Evolutionary conservation across 768 basidiomycete species (phyloP), one percentile per base, ranked within the genome.

Genomic region (Collybiopsis luxurians): DNA sequence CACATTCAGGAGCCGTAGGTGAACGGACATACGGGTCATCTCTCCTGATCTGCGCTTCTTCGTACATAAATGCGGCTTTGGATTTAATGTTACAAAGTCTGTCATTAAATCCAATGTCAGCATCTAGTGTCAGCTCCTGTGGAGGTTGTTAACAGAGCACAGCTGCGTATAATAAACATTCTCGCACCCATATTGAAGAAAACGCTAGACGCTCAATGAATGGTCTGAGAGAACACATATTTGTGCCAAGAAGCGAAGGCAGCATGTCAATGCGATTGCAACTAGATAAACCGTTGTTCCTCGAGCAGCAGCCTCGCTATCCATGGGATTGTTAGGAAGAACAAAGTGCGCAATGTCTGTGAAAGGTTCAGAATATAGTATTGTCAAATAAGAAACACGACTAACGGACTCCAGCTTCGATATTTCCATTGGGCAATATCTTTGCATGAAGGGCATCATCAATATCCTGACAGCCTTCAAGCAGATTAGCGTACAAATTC

Each of bases 221-320:
- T 0, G 95, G 94, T 46, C 96, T 73, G 38, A 99, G 76, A 4
- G 94, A 96, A 68, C 97, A 99, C 11, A 99, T 73, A 65, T 98
- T 99, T 1, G 96, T 98, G 1, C 97, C 97, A 6, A 99, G 79
- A 9, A 99, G 79, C 2, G 87, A 77, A 0, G 97, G 97, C 47
- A 99, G 78, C 97, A 99, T 99, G 75, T 98, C 97, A 50, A 99
- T 94, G 31, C 96, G 91, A 71, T 95, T 96, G 77, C 96, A 4
- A 98, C 96, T 1, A 99, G 83, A 69, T 98, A 99, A 0, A 99
- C 96, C 0, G 96, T 98, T 4, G 96, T 98, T 4, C 96, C 96
- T 59, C 96, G 79, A 17, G 94, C 82, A n/a, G 95, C 92, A 21
- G 96, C 96, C 69, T 99, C 96, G 43, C 75, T 86, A 63, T 99